Evolutionary conservation across 1,284 basidiomycete species (phyloP), one percentile per base, ranked within the genome.

Genomic region (Melampsora larici-populina): DNA sequence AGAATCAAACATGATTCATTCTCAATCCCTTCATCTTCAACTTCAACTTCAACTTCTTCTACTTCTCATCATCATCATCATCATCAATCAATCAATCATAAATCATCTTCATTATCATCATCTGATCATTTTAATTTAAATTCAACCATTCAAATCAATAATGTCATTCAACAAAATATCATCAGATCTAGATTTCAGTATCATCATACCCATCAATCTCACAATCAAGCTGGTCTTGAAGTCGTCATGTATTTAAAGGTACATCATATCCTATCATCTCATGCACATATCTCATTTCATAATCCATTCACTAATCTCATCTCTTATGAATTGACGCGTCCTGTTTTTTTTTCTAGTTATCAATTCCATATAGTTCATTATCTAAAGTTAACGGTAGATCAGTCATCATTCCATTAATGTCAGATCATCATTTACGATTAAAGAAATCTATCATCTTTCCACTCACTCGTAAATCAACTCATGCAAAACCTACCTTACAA

Each of bases 181-280:
- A 75, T 75, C 36, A 49, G 72, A 33, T 48, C 72, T 60, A 63
- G 72, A 24, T 48, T 49, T 33, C 29, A 33, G 15, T 36, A 29
- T 33, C 17, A 29, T 24, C 36, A 31, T n/a, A 18, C 13, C 21
- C 15, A 26, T 18, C 24, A 58, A 58, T 13, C 29, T 65, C 8
- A 4, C 13, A 36, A 29, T 65, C 26, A 36, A 65, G 26, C 46
- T 48, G 71, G 60, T 26, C 60, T 73, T 21, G 60, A 73, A 21
- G 60, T 51, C 62, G 46, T 73, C 33, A 64, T 73, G n/a, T 73
- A 60, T n/a, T 48, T 73, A 43, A 73, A 62, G 31, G 71, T 73
- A 11, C 26, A 33, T 29, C 15, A 21, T 36, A 40, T 68, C 43
- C 51, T 48, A 6, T 55, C 51, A 58, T 58, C 29, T 46, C 36